Percentiles rank a stretch among this genome's conserved stretches.
Conservation (phyloP, 2,329 filamentous ascomycete species). For the Verticillium klebahnii region DNA sequence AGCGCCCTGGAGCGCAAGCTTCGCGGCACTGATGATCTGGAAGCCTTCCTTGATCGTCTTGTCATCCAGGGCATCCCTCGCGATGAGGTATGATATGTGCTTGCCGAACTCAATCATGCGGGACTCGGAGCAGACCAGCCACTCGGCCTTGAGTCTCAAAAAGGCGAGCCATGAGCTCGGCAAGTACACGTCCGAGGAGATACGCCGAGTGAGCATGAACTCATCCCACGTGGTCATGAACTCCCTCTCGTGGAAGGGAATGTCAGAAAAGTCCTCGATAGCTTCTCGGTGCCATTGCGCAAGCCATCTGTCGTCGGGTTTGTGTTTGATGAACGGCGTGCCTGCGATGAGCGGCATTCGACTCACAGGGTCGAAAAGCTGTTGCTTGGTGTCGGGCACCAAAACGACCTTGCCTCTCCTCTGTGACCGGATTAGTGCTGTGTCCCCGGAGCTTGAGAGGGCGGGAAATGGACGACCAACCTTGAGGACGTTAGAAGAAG, state of each 20-base stretch:
- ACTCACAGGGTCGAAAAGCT: conserved; percentile 54
- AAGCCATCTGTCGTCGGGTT: conserved; percentile 47
- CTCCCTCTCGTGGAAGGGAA: conserved; percentile 49
- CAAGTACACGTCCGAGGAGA: conserved; percentile 48
- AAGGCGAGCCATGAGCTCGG: conserved; percentile 49
- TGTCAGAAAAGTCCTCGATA: conserved; percentile 52
- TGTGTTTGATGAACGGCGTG: conserved; percentile 35
- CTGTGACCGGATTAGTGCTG: not conserved
- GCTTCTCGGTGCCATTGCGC: conserved; percentile 55
- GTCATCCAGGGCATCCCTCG: conserved; percentile 41
- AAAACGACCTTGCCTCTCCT: conserved; percentile 22
- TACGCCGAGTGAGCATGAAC: conserved; percentile 45
- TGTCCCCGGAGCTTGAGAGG: conserved; percentile 1
- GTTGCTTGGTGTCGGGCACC: conserved; percentile 46
- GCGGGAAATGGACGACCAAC: not conserved
- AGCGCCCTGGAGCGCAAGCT: not conserved
- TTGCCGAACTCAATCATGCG: conserved; percentile 52
- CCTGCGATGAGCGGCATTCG: conserved; percentile 47
- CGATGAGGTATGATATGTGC: conserved; percentile 46
- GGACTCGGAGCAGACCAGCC: conserved; percentile 44
- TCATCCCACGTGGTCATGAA: conserved; percentile 56
- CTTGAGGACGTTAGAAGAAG: not conserved
- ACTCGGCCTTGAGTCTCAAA: conserved; percentile 42
- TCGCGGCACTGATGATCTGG: conserved; percentile 31
- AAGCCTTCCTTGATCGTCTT: conserved; percentile 37